These are phyloP conservation scores for Penicillium occitanis DNA, from an alignment of 2,329 filamentous ascomycete species.

Conservation along the genomic window DNA sequence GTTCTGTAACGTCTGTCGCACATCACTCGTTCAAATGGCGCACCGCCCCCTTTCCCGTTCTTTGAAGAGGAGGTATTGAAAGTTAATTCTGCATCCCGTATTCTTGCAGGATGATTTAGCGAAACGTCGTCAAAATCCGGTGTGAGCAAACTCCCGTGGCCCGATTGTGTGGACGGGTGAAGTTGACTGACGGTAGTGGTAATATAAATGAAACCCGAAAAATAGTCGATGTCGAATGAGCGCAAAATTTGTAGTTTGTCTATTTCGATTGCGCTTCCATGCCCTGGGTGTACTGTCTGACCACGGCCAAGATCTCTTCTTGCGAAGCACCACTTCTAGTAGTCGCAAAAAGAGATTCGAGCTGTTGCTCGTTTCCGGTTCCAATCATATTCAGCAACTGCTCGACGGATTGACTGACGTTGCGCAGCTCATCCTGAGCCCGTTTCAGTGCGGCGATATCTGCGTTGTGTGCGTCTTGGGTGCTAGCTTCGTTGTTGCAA, in stretches of 20 bases:
- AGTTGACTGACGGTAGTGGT: not conserved
- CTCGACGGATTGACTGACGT: constrained; percentile 11
- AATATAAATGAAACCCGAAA: not conserved
- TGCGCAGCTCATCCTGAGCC: constrained; percentile 2
- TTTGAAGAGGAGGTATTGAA: no score
- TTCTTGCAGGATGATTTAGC: not conserved
- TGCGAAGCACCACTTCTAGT: constrained; percentile 5
- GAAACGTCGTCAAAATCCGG: not conserved
- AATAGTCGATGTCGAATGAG: not conserved
- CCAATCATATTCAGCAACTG: constrained; percentile 12
- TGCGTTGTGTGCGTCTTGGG: not conserved
- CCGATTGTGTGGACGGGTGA: not conserved
- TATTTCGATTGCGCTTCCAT: not conserved
- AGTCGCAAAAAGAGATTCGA: constrained; percentile 5
- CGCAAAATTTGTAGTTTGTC: not conserved
- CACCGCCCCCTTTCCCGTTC: not conserved
- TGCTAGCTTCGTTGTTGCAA: not conserved
- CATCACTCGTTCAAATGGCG: not conserved
- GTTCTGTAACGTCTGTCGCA: not conserved
- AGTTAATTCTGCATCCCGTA: not conserved
- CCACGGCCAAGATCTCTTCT: constrained; percentile 9
- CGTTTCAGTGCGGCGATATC: not conserved
- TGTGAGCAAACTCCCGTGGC: not conserved
- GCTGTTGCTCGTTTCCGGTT: not conserved
- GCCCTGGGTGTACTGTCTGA: not conserved